Conservation (phyloP, 306 rosid species). For the Trifolium pratense region DNA sequence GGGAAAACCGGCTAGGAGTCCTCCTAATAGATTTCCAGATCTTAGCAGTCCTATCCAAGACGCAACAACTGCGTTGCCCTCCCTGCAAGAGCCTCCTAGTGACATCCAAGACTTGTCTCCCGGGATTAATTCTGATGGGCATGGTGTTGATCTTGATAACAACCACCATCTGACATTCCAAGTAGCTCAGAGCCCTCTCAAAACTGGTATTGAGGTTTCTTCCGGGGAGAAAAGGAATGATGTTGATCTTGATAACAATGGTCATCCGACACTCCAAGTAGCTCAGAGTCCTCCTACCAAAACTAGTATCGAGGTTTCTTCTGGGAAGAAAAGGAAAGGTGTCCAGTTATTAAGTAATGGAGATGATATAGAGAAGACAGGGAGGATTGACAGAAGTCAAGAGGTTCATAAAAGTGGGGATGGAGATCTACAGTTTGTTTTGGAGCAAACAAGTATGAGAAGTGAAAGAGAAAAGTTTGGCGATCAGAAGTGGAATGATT, state of each 20-base stretch:
- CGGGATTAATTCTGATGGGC: constrained; percentile 38
- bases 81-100: constrained; percentile 39
- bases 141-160: constrained; percentile 39
- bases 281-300: constrained; percentile 43
- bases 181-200: constrained; percentile 45
- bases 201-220: constrained; percentile 45
- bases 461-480: constrained; percentile 51
- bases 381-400: constrained; percentile 47
- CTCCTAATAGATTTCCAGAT: constrained; percentile 45
- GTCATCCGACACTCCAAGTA: constrained; percentile 37
- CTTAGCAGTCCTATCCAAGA: constrained; percentile 49
- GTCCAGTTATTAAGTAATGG: constrained; percentile 43
- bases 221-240: constrained; percentile 67
- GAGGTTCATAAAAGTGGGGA: constrained; percentile 49
- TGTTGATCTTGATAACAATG: constrained; percentile 41
- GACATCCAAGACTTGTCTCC: constrained; percentile 1
- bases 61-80: constrained; percentile 45
- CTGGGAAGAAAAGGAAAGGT: constrained; percentile 68
- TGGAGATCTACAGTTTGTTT: constrained; percentile 40
- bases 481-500: constrained; percentile 49
- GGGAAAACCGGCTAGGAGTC: constrained; percentile 44
- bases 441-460: constrained; percentile 39
- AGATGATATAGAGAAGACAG: constrained; percentile 40
- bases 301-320: constrained; percentile 48
- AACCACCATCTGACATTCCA: constrained; percentile 37